Evolutionary conservation across 352 stramenopile genomes (phyloP).

Genomic region (Globisporangium spinosum): DNA sequence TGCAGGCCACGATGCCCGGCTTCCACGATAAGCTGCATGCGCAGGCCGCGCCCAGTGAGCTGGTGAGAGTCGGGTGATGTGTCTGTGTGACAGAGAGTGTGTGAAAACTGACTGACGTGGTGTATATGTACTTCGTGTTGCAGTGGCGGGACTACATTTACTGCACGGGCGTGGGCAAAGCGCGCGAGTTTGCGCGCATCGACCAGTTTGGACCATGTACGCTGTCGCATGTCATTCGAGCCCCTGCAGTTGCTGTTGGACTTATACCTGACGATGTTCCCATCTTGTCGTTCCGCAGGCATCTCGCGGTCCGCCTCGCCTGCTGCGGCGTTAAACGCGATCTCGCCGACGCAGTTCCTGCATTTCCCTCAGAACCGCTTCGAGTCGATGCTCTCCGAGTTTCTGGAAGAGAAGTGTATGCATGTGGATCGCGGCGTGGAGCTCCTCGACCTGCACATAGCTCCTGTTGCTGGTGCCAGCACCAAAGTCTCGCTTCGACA

Average conservation of each 20-base stretch:
- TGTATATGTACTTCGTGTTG: background rate
- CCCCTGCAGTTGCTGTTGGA: background rate
- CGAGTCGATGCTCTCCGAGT: conserved; percentile 58
- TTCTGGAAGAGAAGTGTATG: conserved; percentile 41
- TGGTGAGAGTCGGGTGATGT: conserved; percentile 30
- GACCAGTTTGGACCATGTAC: conserved; percentile 76
- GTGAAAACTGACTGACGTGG: background rate
- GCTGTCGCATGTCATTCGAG: conserved; percentile 1
- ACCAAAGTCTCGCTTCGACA: conserved; percentile 38
- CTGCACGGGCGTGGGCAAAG: conserved; percentile 63
- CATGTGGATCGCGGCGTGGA: conserved; percentile 61
- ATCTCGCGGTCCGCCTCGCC: conserved; percentile 36
- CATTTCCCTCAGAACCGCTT: conserved; percentile 87
- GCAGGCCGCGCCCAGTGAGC: conserved; percentile 52
- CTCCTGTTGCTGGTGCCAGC: conserved; percentile 6
- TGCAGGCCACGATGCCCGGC: conserved; percentile 64
- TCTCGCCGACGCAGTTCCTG: conserved; percentile 80
- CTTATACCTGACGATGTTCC: background rate
- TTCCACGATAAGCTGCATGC: conserved; percentile 71
- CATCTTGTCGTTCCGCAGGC: conserved; percentile 20
- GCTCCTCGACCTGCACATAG: conserved; percentile 34
- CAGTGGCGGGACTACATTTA: conserved; percentile 88
- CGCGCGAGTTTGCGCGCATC: conserved; percentile 66
- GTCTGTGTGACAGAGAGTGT: background rate
- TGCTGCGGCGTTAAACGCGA: conserved; percentile 17